Percentiles rank a stretch among this genome's conserved stretches.
Evolutionary conservation across 148 eudicot species (phyloP).

Genomic region (Camellia lanceoleosa): DNA sequence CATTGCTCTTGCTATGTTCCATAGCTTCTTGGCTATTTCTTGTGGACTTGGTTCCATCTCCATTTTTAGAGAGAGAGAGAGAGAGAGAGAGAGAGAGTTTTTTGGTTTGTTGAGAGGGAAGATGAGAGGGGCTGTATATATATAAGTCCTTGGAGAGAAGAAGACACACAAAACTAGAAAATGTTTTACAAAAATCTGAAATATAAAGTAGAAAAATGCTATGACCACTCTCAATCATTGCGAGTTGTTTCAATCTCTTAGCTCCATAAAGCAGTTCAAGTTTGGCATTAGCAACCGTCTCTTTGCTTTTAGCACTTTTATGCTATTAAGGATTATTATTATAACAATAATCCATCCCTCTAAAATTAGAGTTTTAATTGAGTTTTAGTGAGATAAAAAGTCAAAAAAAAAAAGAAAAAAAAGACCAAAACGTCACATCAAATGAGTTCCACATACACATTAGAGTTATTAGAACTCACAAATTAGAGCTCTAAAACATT

Average conservation of each 20-base stretch:
- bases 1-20: slow-evolving; percentile 24
- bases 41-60: slow-evolving; percentile 36
- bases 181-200: background rate
- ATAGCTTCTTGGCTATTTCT: slow-evolving; percentile 35
- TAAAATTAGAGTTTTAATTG: no score
- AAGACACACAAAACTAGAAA: slow-evolving; percentile 6
- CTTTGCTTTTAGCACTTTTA: no score
- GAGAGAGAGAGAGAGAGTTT: background rate
- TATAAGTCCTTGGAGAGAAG: slow-evolving; percentile 11
- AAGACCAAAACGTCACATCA: no score
- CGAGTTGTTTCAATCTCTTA: background rate
- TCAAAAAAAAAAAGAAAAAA: no score
- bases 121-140: background rate
- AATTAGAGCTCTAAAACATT: no score
- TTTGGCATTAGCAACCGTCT: background rate
- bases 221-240: background rate
- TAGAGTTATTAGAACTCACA: no score
- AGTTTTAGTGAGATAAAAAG: no score
- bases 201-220: background rate
- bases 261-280: background rate
- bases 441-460: no score
- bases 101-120: background rate
- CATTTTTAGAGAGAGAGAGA: slow-evolving; percentile 19
- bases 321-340: no score
- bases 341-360: no score